A percentile compares a stretch with the other conserved stretches of the same genome.
Evolutionary conservation across 306 rosid species (phyloP).

Genomic region (Rubus idaeus): DNA sequence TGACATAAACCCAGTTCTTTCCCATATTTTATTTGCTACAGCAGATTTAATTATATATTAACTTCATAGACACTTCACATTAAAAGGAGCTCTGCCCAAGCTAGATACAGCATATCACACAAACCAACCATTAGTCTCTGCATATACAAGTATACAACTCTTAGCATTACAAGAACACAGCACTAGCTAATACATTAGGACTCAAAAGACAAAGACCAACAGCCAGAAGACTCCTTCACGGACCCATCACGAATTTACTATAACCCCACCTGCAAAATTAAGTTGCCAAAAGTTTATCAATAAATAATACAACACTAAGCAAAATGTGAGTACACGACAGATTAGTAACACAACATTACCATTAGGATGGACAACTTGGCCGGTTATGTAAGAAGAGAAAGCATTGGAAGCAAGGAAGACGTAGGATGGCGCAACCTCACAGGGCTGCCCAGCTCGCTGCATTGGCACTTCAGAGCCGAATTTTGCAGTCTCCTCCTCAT

Average conservation of each 20-base stretch:
- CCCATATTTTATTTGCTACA: neutral
- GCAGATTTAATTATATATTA: neutral
- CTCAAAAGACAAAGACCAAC: neutral
- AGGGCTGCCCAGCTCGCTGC: slow-evolving; percentile 80
- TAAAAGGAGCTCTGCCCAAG: neutral
- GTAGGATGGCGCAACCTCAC: slow-evolving; percentile 68
- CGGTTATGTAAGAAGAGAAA: slow-evolving; percentile 65
- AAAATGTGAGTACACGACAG: neutral
- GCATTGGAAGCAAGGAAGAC: slow-evolving; percentile 74
- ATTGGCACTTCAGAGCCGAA: slow-evolving; percentile 56
- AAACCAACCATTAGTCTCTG: neutral
- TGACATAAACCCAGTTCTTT: neutral
- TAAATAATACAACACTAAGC: neutral
- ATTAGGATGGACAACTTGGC: slow-evolving; percentile 87
- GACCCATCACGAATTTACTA: slow-evolving; percentile 55
- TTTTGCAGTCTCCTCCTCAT: slow-evolving; percentile 27
- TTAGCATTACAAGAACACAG: neutral
- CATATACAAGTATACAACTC: neutral
- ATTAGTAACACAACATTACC: slow-evolving; percentile 32
- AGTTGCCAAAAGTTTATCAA: neutral
- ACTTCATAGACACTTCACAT: neutral
- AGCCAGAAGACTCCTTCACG: neutral
- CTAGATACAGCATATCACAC: neutral
- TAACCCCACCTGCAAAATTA: slow-evolving; percentile 53
- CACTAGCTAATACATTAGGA: neutral